A percentile compares a stretch with the other conserved stretches of the same genome.
These are phyloP conservation scores for Neurospora terricola DNA, from an alignment of 495 filamentous ascomycete genomes.

Conservation along the genomic window DNA sequence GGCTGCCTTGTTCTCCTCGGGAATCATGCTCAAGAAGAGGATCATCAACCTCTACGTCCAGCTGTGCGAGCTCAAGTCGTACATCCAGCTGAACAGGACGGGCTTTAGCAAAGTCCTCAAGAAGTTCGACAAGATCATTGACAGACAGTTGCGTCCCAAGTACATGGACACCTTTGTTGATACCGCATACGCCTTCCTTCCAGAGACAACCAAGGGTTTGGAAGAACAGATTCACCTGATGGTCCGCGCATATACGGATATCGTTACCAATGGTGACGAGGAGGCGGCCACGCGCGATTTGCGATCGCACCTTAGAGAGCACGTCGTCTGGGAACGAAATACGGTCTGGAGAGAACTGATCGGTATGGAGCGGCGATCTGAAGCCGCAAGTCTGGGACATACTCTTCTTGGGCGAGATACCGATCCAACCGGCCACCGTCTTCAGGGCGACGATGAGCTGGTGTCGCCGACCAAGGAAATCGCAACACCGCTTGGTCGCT, in stretches of 20 bases:
- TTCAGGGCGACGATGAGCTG: constrained; percentile 72
- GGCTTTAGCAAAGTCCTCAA: constrained; percentile 94
- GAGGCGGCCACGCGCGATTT: constrained; percentile 70
- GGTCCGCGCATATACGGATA: constrained; percentile 67
- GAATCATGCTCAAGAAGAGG: constrained; percentile 83
- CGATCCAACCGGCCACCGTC: constrained; percentile 56
- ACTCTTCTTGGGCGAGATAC: constrained; percentile 68
- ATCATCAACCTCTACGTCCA: constrained; percentile 80
- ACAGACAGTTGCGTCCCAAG: constrained; percentile 60
- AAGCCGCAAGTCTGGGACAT: constrained; percentile 85
- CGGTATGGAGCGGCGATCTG: constrained; percentile 89
- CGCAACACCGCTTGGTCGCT: constrained; percentile 68
- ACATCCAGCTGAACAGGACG: constrained; percentile 90
- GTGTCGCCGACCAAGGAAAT: constrained; percentile 52
- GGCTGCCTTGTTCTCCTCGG: constrained; percentile 62
- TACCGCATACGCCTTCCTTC: constrained; percentile 64
- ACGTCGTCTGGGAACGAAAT: constrained; percentile 98
- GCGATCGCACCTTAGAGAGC: constrained; percentile 83
- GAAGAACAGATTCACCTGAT: constrained; percentile 60
- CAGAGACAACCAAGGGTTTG: constrained; percentile 56
- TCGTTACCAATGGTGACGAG: constrained; percentile 73
- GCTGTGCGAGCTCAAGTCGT: constrained; percentile 92
- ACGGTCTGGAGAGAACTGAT: constrained; percentile 99
- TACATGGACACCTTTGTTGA: constrained; percentile 70
- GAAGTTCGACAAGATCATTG: constrained; percentile 95